Evolutionary conservation across 208 protist species (phyloP), one percentile per base, ranked within the genome.

Genomic region (Leishmania mexicana): DNA sequence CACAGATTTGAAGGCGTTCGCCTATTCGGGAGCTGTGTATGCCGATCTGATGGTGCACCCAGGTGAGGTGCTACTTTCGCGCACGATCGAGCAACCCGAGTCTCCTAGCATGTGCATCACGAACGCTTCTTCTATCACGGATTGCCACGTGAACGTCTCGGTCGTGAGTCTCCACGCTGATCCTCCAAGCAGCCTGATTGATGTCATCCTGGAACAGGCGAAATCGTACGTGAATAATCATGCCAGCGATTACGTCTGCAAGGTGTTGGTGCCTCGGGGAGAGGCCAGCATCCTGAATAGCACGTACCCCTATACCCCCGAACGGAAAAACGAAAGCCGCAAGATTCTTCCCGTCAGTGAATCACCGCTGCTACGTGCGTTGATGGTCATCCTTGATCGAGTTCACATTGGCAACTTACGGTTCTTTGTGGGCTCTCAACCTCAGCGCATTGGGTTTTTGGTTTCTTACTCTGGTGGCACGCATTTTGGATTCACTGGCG

Each of bases 111-210:
- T 38, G 2, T 89, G 85, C 65, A 28, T 81, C 45, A 77, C 65
- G 60, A 57, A 38, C 5, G 35, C n/a, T 3, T 80, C 81, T 38
- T 19, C 17, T 1, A 15, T 85, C 1, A 60, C 79, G 31, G 21
- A 24, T 11, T 93, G 90, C 73, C 13, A 35, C 10, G 47, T 88
- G 51, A 78, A 87, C 24, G 60, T 77, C 4, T 47, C 83, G 0
- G 47, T 83, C 0, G 57, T 60, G 15, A 17, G 15, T 1, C 64
- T 86, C 35, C 68, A 68, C 40, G 62, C 65, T 38, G 67, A 82
- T 17, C 83, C 83, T 10, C 64, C 83, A 4, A 83, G 67, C 57
- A 13, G 4, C 19, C 74, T 86, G 1, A 78, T 86, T 13, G 64
- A 86, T 28, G 2, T 76, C 38, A 0, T 83, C 19, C 67, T 86